phyloP scores from a whole-genome alignment of 2,329 filamentous ascomycete species.

The Emydomyces testavorans region DNA sequence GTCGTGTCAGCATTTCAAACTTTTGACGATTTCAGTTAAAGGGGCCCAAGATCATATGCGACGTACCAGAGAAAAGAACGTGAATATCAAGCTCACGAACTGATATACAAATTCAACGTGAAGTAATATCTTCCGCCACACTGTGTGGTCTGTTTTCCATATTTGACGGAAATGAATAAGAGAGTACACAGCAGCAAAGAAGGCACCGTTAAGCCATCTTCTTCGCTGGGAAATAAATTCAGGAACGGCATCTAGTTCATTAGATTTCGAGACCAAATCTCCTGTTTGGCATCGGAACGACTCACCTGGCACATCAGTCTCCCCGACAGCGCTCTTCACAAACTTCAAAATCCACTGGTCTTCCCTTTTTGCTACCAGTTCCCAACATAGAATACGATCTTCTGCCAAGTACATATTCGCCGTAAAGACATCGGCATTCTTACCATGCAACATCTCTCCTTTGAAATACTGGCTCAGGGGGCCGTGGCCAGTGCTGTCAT shows the following conservation, averaged over 20 bases:
- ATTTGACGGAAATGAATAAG: conserved; percentile 90
- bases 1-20: conserved; percentile 14
- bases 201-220: conserved; percentile 95
- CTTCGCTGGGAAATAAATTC: conserved; percentile 95
- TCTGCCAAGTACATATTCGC: conserved; percentile 99
- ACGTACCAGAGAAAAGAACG: conserved; percentile 74
- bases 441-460: conserved; percentile 89
- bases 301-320: conserved; percentile 90
- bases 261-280: neutral
- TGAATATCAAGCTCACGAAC: conserved; percentile 83
- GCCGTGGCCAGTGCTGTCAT: conserved; percentile 89
- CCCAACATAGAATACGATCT: conserved; percentile 97
- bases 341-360: conserved; percentile 98
- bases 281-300: neutral
- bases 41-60: neutral
- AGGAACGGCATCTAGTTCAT: conserved; percentile 63
- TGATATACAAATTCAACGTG: conserved; percentile 96
- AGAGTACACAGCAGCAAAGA: conserved; percentile 96
- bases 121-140: conserved; percentile 77
- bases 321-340: conserved; percentile 89
- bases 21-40: neutral
- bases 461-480: conserved; percentile 98
- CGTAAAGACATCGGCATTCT: conserved; percentile 93
- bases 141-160: conserved; percentile 81
- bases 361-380: conserved; percentile 85